phyloP scores from a whole-genome alignment of 2,329 filamentous ascomycete genomes.

The Aspergillus sp. region DNA sequence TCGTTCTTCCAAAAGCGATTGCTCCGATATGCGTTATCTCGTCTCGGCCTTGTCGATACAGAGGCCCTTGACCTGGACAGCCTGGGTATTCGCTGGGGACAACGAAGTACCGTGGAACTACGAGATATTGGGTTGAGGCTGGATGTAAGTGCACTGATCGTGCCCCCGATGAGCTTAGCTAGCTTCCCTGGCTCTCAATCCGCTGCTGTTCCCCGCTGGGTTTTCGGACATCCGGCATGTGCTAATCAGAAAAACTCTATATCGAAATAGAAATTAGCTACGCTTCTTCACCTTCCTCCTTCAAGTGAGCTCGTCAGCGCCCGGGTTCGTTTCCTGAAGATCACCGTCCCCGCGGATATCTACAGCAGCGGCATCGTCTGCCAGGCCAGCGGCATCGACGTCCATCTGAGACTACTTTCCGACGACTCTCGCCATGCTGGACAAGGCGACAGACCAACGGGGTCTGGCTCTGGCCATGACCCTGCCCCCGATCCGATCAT shows the following conservation, averaged over 20 bases:
- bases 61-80: slow-evolving; percentile 84
- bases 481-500: slow-evolving; percentile 31
- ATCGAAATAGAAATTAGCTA: slow-evolving; percentile 69
- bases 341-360: slow-evolving; percentile 86
- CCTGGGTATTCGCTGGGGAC: slow-evolving; percentile 79
- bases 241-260: slow-evolving; percentile 25
- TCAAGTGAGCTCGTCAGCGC: slow-evolving; percentile 72
- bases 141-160: slow-evolving; percentile 58
- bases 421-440: slow-evolving; percentile 37
- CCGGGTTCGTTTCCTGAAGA: slow-evolving; percentile 70
- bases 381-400: slow-evolving; percentile 78
- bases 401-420: slow-evolving; percentile 61
- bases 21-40: slow-evolving; percentile 79
- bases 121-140: slow-evolving; percentile 80
- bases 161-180: background rate
- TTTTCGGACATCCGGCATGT: slow-evolving; percentile 4
- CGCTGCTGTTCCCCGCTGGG: slow-evolving; percentile 9
- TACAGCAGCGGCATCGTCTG: slow-evolving; percentile 80
- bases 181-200: slow-evolving; percentile 11
- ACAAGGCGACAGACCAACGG: slow-evolving; percentile 30
- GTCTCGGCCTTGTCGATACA: slow-evolving; percentile 83
- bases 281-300: slow-evolving; percentile 71
- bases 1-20: slow-evolving; percentile 83
- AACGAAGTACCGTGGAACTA: slow-evolving; percentile 80
- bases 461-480: slow-evolving; percentile 31